phyloP scores from a whole-genome alignment of 768 basidiomycete species.

The Gymnopilus junonius region DNA sequence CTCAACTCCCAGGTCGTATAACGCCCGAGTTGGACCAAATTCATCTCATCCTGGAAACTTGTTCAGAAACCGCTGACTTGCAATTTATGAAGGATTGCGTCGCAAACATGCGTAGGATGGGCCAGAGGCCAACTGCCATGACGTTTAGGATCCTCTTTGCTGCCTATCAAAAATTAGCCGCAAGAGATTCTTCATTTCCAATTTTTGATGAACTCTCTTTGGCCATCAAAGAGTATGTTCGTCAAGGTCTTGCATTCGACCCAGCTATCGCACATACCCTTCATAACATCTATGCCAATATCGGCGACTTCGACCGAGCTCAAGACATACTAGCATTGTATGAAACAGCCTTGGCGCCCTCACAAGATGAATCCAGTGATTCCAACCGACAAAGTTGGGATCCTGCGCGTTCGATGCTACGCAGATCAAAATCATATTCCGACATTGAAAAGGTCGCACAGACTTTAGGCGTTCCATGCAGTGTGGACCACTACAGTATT shows the following conservation, averaged over 20 bases:
- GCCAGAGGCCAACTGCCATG: conserved; percentile 46
- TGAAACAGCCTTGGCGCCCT: conserved; percentile 4
- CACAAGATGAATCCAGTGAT: neutral
- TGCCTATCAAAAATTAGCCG: conserved; percentile 39
- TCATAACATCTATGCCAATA: conserved; percentile 45
- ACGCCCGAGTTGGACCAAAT: conserved; percentile 57
- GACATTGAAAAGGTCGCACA: conserved; percentile 49
- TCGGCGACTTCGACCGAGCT: conserved; percentile 40
- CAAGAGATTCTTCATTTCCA: conserved; percentile 31
- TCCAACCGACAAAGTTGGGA: neutral
- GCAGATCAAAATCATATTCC: conserved; percentile 39
- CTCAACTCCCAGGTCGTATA: conserved; percentile 47
- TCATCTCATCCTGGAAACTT: conserved; percentile 53
- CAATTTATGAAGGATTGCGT: conserved; percentile 39
- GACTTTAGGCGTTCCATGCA: conserved; percentile 43
- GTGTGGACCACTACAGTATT: conserved; percentile 54
- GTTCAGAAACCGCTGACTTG: conserved; percentile 33
- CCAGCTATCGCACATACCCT: conserved; percentile 44
- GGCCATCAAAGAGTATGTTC: conserved; percentile 52
- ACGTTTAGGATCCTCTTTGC: conserved; percentile 56
- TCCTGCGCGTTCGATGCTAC: conserved; percentile 38
- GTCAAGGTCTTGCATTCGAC: conserved; percentile 47
- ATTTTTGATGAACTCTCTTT: conserved; percentile 38
- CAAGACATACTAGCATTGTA: conserved; percentile 44
- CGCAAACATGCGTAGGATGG: conserved; percentile 39